Conservation (phyloP, 768 basidiomycete species). For the Auricularia sp. region DNA sequence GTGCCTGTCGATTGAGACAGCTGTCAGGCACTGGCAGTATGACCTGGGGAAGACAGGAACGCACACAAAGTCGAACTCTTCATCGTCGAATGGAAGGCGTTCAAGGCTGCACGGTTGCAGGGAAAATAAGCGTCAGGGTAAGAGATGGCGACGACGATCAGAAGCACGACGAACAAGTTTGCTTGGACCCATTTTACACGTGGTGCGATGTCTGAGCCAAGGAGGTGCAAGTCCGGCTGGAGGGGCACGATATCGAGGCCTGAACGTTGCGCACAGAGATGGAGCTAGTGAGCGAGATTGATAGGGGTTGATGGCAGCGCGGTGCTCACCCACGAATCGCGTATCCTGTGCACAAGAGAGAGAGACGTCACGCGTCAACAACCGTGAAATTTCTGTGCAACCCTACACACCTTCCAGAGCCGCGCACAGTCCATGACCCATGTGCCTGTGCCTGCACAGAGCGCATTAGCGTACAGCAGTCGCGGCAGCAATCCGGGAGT, state of each 20-base stretch:
- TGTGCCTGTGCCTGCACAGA: slow-evolving; percentile 48
- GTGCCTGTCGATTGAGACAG: slow-evolving; percentile 23
- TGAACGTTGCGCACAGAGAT: slow-evolving; percentile 14
- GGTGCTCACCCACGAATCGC: slow-evolving; percentile 50
- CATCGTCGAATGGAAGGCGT: slow-evolving; percentile 55
- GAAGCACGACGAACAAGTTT: slow-evolving; percentile 47
- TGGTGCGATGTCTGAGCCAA: slow-evolving; percentile 48
- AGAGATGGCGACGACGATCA: slow-evolving; percentile 4
- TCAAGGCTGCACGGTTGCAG: slow-evolving; percentile 41
- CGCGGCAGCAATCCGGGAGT: background rate
- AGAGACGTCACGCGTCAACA: slow-evolving; percentile 5
- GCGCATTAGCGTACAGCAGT: background rate
- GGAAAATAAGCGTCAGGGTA: slow-evolving; percentile 3
- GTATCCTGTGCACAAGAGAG: slow-evolving; percentile 30
- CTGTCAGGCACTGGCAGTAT: slow-evolving; percentile 6
- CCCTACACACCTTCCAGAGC: slow-evolving; percentile 44
- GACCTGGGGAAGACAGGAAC: slow-evolving; percentile 17
- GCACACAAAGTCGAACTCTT: slow-evolving; percentile 72
- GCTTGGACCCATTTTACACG: slow-evolving; percentile 64
- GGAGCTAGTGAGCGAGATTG: background rate
- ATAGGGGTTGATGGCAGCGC: background rate
- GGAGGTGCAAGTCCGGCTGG: slow-evolving; percentile 54
- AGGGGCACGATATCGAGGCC: slow-evolving; percentile 65
- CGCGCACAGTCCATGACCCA: slow-evolving; percentile 62
- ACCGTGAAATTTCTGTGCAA: slow-evolving; percentile 2